Conservation (phyloP, 192 early-diverging fungal species). For the Backusella australiensis region DNA sequence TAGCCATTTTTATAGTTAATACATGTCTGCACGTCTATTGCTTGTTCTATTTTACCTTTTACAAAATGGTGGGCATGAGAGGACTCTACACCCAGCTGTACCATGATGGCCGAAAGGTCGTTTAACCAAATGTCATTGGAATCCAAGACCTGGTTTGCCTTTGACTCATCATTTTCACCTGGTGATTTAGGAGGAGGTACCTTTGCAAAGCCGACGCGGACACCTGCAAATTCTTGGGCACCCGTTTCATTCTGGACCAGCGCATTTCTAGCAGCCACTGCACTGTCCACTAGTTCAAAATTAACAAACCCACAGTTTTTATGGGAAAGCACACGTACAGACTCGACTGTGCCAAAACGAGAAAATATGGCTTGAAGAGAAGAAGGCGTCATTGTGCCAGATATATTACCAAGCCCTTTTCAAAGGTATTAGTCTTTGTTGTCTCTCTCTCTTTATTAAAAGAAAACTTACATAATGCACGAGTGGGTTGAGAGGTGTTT, state of each 20-base stretch:
- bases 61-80: not conserved
- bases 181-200: constrained; percentile 63
- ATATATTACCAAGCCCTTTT: constrained; percentile 90
- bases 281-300: constrained; percentile 85
- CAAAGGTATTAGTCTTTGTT: too few relatives aligned
- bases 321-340: constrained; percentile 88
- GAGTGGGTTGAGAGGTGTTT: constrained; percentile 68
- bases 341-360: constrained; percentile 84
- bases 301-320: constrained; percentile 98
- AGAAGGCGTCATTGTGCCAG: constrained; percentile 67
- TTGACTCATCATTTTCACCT: constrained; percentile 20
- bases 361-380: constrained; percentile 75
- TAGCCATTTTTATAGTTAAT: not conserved
- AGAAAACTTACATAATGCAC: constrained; percentile 63
- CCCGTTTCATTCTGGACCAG: constrained; percentile 87
- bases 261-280: constrained; percentile 79
- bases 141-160: not conserved
- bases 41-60: not conserved
- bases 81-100: not conserved
- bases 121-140: constrained; percentile 5
- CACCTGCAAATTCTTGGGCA: constrained; percentile 58
- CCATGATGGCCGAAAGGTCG: not conserved
- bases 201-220: constrained; percentile 93
- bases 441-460: not conserved
- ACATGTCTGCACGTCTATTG: not conserved